Evolutionary conservation across 805 yeast species (phyloP).

Genomic region (Kluyveromyces nonfermentans): DNA sequence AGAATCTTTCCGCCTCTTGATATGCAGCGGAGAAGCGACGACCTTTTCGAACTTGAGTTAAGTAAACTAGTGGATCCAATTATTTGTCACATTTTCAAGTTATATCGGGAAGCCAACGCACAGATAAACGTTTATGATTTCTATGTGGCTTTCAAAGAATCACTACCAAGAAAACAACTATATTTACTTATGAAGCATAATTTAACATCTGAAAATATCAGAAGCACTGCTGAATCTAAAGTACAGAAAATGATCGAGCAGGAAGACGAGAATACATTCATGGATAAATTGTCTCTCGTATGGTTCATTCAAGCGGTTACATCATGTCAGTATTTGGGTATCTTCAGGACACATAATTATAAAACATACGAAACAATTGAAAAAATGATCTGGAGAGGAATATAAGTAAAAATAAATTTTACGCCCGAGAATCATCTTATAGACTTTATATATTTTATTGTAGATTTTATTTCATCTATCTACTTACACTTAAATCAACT

Average conservation of each 20-base stretch:
- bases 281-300: conserved; percentile 57
- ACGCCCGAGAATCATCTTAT: neutral
- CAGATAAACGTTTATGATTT: conserved; percentile 60
- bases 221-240: conserved; percentile 21
- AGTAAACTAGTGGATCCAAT: conserved; percentile 41
- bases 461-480: neutral
- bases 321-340: conserved; percentile 62
- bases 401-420: conserved; percentile 6
- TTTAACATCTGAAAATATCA: conserved; percentile 12
- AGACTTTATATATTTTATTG: neutral
- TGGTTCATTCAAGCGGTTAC: conserved; percentile 69
- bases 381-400: conserved; percentile 29
- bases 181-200: conserved; percentile 14
- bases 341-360: conserved; percentile 48
- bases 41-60: conserved; percentile 15
- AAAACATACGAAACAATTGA: conserved; percentile 23
- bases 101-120: conserved; percentile 73
- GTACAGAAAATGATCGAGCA: conserved; percentile 17
- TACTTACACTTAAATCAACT: conserved; percentile 34
- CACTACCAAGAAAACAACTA: conserved; percentile 30
- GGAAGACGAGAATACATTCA: conserved; percentile 30
- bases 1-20: conserved; percentile 12
- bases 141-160: conserved; percentile 49
- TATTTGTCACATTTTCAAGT: conserved; percentile 47
- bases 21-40: conserved; percentile 1